phyloP scores from a whole-genome alignment of 2,329 filamentous ascomycete genomes.

The Pseudogymnoascus sp. region DNA sequence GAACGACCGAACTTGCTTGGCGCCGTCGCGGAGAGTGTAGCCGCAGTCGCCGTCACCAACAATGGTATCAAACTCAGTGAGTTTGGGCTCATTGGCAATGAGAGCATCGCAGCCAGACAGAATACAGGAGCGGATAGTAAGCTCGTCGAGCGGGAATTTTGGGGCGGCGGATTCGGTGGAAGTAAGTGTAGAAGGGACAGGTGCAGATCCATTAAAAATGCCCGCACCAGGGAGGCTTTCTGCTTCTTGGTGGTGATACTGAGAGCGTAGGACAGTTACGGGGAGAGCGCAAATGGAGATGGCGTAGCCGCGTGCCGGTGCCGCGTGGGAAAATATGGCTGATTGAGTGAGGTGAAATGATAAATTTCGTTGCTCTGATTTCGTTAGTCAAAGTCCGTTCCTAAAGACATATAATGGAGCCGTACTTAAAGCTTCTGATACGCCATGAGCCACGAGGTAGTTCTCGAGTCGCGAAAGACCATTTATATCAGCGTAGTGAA shows the following conservation, averaged over 20 bases:
- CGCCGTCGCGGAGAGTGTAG: constrained; percentile 24
- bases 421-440: constrained; percentile 20
- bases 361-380: constrained; percentile 18
- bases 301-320: constrained; percentile 20
- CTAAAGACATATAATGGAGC: neutral
- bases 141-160: constrained; percentile 16
- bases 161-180: constrained; percentile 18
- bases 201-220: constrained; percentile 11
- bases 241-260: constrained; percentile 13
- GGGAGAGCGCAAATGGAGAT: constrained; percentile 22
- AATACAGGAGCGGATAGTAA: constrained; percentile 15
- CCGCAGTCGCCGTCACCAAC: constrained; percentile 31
- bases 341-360: constrained; percentile 20
- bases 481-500: constrained; percentile 24
- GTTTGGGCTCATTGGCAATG: constrained; percentile 43
- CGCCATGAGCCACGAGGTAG: constrained; percentile 23
- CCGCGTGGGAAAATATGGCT: constrained; percentile 17
- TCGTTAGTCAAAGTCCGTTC: neutral
- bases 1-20: constrained; percentile 28
- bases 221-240: constrained; percentile 2
- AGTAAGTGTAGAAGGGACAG: constrained; percentile 8
- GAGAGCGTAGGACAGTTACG: constrained; percentile 14
- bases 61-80: constrained; percentile 43
- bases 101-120: constrained; percentile 28
- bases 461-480: constrained; percentile 23